Conservation (phyloP, 495 filamentous ascomycete genomes). For the Aeminium ludgeri region DNA sequence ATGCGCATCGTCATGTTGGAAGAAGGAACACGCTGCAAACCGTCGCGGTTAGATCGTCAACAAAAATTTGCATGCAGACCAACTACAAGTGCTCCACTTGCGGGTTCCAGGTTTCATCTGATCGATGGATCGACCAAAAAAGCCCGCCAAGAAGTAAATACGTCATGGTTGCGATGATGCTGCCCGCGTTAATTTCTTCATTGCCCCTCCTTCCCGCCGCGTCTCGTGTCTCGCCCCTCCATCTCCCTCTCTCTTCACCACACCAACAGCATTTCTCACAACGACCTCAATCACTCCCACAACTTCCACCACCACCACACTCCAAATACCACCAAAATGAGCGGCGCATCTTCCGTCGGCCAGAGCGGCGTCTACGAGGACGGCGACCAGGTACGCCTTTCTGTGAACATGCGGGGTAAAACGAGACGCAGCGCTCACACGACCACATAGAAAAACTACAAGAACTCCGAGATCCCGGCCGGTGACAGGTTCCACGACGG, state of each 20-base stretch:
- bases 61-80: too few species aligned
- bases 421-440: background rate
- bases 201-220: too few species aligned
- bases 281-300: background rate
- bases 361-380: conserved; percentile 37
- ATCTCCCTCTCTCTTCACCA: too few species aligned
- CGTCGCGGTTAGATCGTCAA: too few species aligned
- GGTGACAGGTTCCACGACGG: conserved; percentile 49
- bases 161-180: background rate
- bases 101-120: too few species aligned
- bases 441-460: conserved; percentile 36
- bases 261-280: background rate
- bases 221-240: too few species aligned
- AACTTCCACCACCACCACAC: background rate
- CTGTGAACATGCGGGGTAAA: background rate
- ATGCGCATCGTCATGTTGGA: too few species aligned
- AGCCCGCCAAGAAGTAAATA: background rate
- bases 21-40: too few species aligned
- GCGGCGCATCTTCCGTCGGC: conserved; percentile 38
- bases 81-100: too few species aligned
- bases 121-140: background rate
- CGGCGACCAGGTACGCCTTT: conserved; percentile 37
- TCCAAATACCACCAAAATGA: conserved; percentile 11
- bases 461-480: conserved; percentile 33
- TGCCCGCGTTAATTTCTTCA: too few species aligned